phyloP scores from a whole-genome alignment of 108 stramenopile genomes.

The Nannochloropsis oceanica region DNA sequence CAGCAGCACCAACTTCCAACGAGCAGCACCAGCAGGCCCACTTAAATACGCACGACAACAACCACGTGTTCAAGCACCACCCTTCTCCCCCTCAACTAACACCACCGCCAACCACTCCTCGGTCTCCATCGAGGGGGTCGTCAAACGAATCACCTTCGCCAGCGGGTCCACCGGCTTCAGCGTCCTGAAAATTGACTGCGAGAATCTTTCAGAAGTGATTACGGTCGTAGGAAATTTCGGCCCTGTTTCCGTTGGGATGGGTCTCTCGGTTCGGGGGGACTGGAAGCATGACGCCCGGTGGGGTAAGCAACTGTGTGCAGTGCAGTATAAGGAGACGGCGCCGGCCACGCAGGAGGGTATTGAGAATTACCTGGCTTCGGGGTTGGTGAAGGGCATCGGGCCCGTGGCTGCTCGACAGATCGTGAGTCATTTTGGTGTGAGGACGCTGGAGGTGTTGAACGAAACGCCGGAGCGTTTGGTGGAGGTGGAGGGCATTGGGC shows the following conservation, averaged over 20 bases:
- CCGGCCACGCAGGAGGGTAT: neutral
- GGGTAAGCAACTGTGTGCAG: neutral
- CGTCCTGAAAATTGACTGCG: neutral
- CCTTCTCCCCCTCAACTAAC: no score
- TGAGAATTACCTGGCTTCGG: neutral
- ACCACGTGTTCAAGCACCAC: no score
- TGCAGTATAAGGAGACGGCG: neutral
- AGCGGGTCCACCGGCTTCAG: neutral
- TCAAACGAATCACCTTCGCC: neutral
- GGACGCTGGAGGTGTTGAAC: neutral
- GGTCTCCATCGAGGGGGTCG: neutral
- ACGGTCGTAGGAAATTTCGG: neutral
- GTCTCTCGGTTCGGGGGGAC: neutral
- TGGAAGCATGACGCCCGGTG: neutral
- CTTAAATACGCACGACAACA: no score
- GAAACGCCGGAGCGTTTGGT: neutral
- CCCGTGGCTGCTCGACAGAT: neutral
- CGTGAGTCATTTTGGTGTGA: neutral
- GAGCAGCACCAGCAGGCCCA: no score
- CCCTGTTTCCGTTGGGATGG: neutral
- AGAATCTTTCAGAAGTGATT: neutral
- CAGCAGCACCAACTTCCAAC: no score
- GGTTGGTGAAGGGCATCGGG: neutral
- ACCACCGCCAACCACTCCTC: no score
- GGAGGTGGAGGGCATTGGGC: neutral